phyloP scores from a whole-genome alignment of 768 basidiomycete species.

The Kwoniella europaea region DNA sequence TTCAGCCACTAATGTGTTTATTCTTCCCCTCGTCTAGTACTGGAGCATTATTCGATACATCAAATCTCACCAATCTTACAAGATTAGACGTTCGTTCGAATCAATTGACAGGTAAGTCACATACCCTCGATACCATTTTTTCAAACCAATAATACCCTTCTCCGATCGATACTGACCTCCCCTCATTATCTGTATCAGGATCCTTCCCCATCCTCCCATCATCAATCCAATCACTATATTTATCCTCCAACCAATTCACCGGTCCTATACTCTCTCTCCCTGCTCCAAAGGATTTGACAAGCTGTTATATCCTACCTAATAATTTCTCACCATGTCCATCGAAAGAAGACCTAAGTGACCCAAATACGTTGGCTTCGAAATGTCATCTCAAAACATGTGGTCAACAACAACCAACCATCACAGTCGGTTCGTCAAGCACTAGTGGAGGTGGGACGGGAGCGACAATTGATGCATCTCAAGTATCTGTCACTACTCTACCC shows the following conservation, averaged over 20 bases:
- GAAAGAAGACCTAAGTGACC: slow-evolving; percentile 14
- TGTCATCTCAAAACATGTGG: slow-evolving; percentile 27
- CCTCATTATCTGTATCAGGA: slow-evolving; percentile 1
- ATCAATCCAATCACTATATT: slow-evolving; percentile 12
- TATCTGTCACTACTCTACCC: neutral
- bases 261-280: slow-evolving; percentile 23
- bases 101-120: slow-evolving; percentile 26
- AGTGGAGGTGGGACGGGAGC: neutral
- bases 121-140: neutral
- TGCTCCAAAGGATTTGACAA: slow-evolving; percentile 8
- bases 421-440: neutral
- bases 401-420: neutral
- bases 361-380: slow-evolving; percentile 12
- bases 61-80: slow-evolving; percentile 16
- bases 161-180: neutral
- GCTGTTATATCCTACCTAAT: slow-evolving; percentile 30
- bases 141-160: no score
- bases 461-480: slow-evolving; percentile 10
- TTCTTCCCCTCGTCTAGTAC: slow-evolving; percentile 18
- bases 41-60: slow-evolving; percentile 26
- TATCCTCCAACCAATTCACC: slow-evolving; percentile 27
- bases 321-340: slow-evolving; percentile 24
- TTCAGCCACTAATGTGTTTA: neutral
- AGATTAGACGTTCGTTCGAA: slow-evolving; percentile 29
- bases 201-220: slow-evolving; percentile 9